phyloP scores from a whole-genome alignment of 495 filamentous ascomycete species.

The Penicillium psychrofluorescens region DNA sequence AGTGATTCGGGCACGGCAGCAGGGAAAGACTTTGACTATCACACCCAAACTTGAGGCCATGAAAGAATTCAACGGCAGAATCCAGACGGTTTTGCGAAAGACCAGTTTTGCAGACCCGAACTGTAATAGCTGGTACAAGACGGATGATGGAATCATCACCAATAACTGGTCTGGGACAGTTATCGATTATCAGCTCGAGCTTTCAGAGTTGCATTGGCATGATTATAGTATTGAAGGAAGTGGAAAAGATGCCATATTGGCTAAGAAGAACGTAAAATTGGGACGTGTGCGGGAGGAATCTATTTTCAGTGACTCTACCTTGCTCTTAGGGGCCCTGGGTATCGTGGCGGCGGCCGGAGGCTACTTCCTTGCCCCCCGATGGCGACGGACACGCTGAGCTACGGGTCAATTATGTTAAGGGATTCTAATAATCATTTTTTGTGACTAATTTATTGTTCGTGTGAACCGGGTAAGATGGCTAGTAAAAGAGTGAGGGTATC shows the following conservation, averaged over 20 bases:
- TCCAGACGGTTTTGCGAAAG: slow-evolving; percentile 35
- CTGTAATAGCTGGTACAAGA: slow-evolving; percentile 53
- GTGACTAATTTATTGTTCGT: too few relatives aligned
- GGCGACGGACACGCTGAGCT: too few relatives aligned
- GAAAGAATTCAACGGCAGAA: slow-evolving; percentile 34
- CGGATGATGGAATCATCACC: slow-evolving; percentile 43
- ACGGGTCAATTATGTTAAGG: too few relatives aligned
- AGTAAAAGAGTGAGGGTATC: too few relatives aligned
- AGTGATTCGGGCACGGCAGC: slow-evolving; percentile 27
- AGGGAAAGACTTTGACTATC: slow-evolving; percentile 31
- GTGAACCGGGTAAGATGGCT: too few relatives aligned
- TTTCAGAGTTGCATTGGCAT: slow-evolving; percentile 36
- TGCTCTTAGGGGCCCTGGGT: slow-evolving; percentile 26
- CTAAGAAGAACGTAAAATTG: slow-evolving; percentile 26
- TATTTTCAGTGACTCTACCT: slow-evolving; percentile 19
- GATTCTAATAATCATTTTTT: too few relatives aligned
- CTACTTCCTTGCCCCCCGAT: slow-evolving; percentile 3
- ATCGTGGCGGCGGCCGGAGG: slow-evolving; percentile 11
- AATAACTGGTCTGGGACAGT: slow-evolving; percentile 50
- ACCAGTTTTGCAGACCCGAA: slow-evolving; percentile 45
- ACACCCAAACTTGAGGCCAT: slow-evolving; percentile 26
- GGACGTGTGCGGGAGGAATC: slow-evolving; percentile 41
- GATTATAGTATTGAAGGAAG: slow-evolving; percentile 40
- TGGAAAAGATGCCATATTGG: slow-evolving; percentile 19
- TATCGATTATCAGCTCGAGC: slow-evolving; percentile 40